Base-by-base conservation (phyloP, 225 moss, liverwort and hornwort species). In the Bryum argenteum region DNA sequence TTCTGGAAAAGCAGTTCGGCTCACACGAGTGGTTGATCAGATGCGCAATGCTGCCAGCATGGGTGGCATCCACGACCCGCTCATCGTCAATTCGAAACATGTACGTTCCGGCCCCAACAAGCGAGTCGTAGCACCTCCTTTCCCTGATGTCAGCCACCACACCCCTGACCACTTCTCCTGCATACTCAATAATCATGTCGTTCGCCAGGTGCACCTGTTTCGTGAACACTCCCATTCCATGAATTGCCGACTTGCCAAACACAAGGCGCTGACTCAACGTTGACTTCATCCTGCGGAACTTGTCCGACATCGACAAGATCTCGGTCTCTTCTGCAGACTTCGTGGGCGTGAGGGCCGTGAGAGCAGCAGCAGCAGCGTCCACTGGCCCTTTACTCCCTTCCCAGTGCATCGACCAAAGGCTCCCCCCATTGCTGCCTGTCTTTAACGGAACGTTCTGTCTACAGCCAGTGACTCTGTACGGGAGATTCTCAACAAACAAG, bases 51-150 rank as follows among this genome's bases (percentile, higher is more conserved):
- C 87, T 94, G 84, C 98, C 94, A 41, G 91, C 88, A 67, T 92
- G 94, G 60, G 98, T 99, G 33, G 98, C 98, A 79, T 99, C 98
- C 66, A 99, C 94, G 10, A 94, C 92, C 55, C 92, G 92, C 79
- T 93, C 92, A 79, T 94, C 94, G 24, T 99, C 98, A 65, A 99
- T 94, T 54, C 98, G 91, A 74, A 99, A 99, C 98, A 99, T 99
- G 80, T 99, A 99, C 19, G 98, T 99, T 77, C 98, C 94, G 54
- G 94, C 98, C 56, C 98, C 98, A 73, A 94, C 94, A 67, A 99
- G 91, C 54, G 92, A 91, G 81, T 94, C 98, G 66, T 94, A 99
- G 71, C 90, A 99, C 60, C 91, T 88, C 42, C 87, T 85, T 62
- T 94, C 98, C 73, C 94, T 80, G 48, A 91, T 94, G 63, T 99